Conservation (phyloP, 2,329 filamentous ascomycete species). For the Macroventuria anomochaeta region DNA sequence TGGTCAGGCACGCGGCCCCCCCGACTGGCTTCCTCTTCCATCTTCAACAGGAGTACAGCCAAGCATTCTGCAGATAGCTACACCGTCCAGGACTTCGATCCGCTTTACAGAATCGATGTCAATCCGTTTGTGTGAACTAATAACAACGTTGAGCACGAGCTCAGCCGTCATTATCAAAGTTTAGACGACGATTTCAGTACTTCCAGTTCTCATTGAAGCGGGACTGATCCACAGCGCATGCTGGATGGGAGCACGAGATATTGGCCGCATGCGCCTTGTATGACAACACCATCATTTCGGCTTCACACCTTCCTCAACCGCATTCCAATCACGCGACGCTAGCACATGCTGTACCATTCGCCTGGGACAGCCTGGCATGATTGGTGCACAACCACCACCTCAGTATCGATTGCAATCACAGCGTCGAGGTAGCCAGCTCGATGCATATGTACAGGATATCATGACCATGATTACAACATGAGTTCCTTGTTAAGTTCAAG, state of each 20-base stretch:
- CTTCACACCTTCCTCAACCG: slow-evolving; percentile 11
- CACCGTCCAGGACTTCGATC: neutral
- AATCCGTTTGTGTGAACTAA: neutral
- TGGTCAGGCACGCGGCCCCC: slow-evolving; percentile 12
- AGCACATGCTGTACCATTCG: slow-evolving; percentile 13
- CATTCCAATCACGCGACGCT: slow-evolving; percentile 12
- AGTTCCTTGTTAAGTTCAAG: neutral
- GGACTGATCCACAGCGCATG: slow-evolving; percentile 1
- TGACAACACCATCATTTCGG: slow-evolving; percentile 4
- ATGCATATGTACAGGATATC: neutral
- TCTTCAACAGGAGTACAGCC: neutral
- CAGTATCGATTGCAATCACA: slow-evolving; percentile 7
- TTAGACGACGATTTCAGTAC: neutral
- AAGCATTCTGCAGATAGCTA: slow-evolving; percentile 13
- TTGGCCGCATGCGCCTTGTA: slow-evolving; percentile 10
- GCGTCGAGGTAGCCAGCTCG: neutral
- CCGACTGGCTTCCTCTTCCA: neutral
- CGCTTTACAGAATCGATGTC: neutral
- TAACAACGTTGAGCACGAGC: neutral
- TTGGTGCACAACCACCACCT: neutral
- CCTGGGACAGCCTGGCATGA: neutral
- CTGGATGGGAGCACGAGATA: neutral
- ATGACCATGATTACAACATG: neutral
- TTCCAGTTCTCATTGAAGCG: neutral
- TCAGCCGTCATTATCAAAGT: neutral